phyloP scores from a whole-genome alignment of 2,329 filamentous ascomycete species.

The Aspergillus latus region DNA sequence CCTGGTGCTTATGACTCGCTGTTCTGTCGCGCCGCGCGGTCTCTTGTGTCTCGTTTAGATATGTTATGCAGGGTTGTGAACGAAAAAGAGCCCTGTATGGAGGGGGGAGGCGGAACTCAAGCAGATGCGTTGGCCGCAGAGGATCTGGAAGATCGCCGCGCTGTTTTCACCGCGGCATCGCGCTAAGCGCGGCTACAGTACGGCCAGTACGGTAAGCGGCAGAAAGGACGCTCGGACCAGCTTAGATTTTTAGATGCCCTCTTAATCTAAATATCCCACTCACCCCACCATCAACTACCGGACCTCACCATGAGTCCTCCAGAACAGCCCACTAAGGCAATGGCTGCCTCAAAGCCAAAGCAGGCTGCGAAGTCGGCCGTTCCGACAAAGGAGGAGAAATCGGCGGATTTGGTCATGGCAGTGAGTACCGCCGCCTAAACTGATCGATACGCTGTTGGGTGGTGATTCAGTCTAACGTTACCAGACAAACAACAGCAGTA shows the following conservation, averaged over 20 bases:
- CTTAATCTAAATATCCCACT: not conserved
- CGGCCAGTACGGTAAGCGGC: no score
- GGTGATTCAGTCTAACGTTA: no score
- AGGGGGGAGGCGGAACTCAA: not conserved
- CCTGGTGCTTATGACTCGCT: constrained; percentile 7
- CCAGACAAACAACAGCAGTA: constrained; percentile 86
- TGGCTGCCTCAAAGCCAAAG: constrained; percentile 16
- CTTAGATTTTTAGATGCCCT: constrained; percentile 30
- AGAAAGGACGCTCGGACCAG: constrained; percentile 39
- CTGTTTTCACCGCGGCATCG: constrained; percentile 20
- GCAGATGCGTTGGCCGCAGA: constrained; percentile 18
- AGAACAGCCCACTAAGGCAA: constrained; percentile 18
- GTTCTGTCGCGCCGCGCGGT: not conserved
- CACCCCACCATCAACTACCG: not conserved
- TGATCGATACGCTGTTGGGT: not conserved
- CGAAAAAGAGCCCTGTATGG: constrained; percentile 5
- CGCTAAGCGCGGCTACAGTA: constrained; percentile 31
- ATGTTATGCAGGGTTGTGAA: constrained; percentile 11
- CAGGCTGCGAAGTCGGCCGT: constrained; percentile 14
- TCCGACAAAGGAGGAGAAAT: constrained; percentile 37
- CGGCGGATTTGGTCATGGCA: constrained; percentile 56
- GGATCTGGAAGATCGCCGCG: constrained; percentile 20
- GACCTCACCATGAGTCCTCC: constrained; percentile 20
- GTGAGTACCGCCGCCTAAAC: constrained; percentile 36
- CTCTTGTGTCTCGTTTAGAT: not conserved